Percentiles rank a stretch among this genome's conserved stretches.
Evolutionary conservation across 1,284 basidiomycete genomes (phyloP).

Genomic region (Vanrija humicola): DNA sequence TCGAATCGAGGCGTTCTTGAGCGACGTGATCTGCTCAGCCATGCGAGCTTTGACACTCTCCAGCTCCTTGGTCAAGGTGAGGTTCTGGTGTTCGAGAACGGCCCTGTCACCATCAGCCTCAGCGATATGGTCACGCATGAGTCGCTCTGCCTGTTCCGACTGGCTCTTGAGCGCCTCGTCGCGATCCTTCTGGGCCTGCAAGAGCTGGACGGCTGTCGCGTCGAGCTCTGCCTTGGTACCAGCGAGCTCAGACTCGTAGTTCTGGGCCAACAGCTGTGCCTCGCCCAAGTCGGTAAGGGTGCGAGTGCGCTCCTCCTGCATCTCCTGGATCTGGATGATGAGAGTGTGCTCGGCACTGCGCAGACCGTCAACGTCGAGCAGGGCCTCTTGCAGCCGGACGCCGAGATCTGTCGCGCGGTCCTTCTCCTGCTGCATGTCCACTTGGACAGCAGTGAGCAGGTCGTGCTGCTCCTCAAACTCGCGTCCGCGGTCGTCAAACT

Average conservation of each 20-base stretch:
- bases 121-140: constrained; percentile 79
- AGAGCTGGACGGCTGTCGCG: constrained; percentile 57
- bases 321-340: constrained; percentile 56
- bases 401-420: constrained; percentile 56
- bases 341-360: constrained; percentile 55
- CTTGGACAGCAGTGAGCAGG: constrained; percentile 32
- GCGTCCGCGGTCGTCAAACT: constrained; percentile 31
- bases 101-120: constrained; percentile 88
- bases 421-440: constrained; percentile 55
- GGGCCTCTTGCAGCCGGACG: constrained; percentile 56
- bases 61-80: constrained; percentile 60
- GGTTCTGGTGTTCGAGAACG: constrained; percentile 79
- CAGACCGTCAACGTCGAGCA: constrained; percentile 59
- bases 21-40: constrained; percentile 40
- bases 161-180: constrained; percentile 69
- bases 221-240: constrained; percentile 44
- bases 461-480: constrained; percentile 35
- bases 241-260: constrained; percentile 67
- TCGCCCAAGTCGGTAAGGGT: constrained; percentile 68
- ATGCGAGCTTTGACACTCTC: constrained; percentile 38
- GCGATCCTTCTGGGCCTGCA: constrained; percentile 65
- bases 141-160: constrained; percentile 73
- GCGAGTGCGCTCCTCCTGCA: constrained; percentile 68
- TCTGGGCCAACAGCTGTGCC: constrained; percentile 64
- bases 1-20: constrained; percentile 40